A percentile compares a stretch with the other conserved stretches of the same genome.
These are phyloP conservation scores for Petrea volubilis DNA, from an alignment of 257 asterid species.

Conservation along the genomic window DNA sequence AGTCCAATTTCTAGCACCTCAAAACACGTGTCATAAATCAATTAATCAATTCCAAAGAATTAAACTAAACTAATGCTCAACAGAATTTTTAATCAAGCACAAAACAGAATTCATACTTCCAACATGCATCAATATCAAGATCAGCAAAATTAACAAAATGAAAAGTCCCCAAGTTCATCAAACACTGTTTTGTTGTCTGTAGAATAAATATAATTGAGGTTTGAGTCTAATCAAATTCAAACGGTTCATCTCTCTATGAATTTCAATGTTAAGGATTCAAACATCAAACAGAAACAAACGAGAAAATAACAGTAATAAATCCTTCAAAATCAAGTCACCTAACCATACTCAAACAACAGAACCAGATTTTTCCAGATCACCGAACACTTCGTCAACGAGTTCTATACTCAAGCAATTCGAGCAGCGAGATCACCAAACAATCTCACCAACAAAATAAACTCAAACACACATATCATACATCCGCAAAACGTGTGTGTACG, in stretches of 20 bases:
- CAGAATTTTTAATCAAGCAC: not conserved
- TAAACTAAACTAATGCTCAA: not conserved
- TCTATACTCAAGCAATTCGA: not conserved
- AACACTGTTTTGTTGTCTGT: not conserved
- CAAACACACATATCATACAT: not conserved
- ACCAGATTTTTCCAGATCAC: not conserved
- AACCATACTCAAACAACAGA: not conserved
- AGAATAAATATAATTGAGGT: not conserved
- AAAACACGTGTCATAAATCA: not conserved
- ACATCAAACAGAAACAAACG: not conserved
- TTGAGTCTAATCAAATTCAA: not conserved
- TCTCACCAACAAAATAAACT: constrained; percentile 2
- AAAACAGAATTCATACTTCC: not conserved
- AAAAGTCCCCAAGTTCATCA: not conserved
- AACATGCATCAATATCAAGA: not conserved
- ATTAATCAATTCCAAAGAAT: not conserved
- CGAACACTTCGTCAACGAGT: not conserved
- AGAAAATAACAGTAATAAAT: not conserved
- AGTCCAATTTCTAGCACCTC: not conserved
- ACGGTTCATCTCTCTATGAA: not conserved
- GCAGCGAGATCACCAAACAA: not conserved
- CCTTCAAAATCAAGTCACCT: not conserved
- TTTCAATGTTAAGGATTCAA: not conserved
- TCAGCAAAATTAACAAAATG: not conserved
- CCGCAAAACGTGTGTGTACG: not conserved